A percentile compares a stretch with the other conserved stretches of the same genome.
Evolutionary conservation across 164 flowering plant genomes (phyloP).

Genomic region (Santalum album): DNA sequence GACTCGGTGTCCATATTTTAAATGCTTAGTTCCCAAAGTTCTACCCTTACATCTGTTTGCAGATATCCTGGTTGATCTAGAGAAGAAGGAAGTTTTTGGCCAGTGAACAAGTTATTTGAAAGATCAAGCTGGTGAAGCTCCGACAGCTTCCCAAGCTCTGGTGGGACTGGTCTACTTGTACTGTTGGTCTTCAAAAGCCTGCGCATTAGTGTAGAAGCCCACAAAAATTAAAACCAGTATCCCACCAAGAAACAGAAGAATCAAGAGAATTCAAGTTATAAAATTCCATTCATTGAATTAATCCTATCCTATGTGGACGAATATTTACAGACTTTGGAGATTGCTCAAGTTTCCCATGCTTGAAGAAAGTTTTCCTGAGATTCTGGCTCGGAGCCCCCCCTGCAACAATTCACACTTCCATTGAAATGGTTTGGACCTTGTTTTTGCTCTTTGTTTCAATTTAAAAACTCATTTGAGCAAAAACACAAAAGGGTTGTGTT

Average conservation of each 20-base stretch:
- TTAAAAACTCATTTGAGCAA: not conserved
- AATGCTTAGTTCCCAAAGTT: not conserved
- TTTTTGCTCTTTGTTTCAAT: no score
- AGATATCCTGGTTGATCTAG: not conserved
- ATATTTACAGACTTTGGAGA: slow-evolving; percentile 12
- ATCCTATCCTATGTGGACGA: not conserved
- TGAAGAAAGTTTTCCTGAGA: slow-evolving; percentile 2
- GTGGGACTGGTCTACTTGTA: not conserved
- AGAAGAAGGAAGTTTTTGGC: slow-evolving; percentile 10
- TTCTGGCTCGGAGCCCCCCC: not conserved
- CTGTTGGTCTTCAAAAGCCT: not conserved
- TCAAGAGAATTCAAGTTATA: not conserved
- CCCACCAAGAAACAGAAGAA: no score
- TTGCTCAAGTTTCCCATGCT: not conserved
- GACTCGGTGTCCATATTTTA: not conserved
- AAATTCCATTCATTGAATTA: no score
- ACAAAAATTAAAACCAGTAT: not conserved
- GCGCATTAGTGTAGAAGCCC: not conserved
- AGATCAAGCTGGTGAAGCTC: not conserved
- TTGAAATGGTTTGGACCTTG: not conserved
- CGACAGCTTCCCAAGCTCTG: not conserved
- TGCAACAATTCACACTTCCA: not conserved
- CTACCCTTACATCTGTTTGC: not conserved
- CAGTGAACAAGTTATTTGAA: not conserved
- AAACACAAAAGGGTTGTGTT: not conserved